phyloP scores from a whole-genome alignment of 148 eudicot species.

The Chenopodium suecicum region DNA sequence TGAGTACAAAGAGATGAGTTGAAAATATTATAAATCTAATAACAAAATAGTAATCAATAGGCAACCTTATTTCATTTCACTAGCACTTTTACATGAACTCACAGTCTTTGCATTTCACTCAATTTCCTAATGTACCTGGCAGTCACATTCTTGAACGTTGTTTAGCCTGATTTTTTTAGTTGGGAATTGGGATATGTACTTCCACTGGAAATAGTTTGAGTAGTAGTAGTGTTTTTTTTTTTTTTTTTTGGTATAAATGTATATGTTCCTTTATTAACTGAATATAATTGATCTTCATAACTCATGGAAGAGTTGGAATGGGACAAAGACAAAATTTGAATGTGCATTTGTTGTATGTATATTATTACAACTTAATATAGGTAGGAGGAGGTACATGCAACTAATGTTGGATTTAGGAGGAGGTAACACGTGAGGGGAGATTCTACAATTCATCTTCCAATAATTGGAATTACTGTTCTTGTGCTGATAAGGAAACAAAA shows the following conservation, averaged over 20 bases:
- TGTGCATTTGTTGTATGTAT: no score
- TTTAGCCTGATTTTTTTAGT: background rate
- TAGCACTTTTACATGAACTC: background rate
- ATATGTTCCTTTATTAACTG: no score
- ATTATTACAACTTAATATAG: no score
- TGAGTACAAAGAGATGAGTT: background rate
- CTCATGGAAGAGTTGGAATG: background rate
- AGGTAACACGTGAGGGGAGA: background rate
- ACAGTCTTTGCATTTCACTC: background rate
- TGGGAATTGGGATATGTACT: background rate
- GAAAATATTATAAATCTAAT: no score
- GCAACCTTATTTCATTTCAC: background rate
- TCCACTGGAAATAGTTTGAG: background rate
- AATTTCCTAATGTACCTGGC: background rate
- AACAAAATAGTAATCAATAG: background rate
- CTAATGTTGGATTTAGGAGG: no score
- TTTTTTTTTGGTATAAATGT: no score
- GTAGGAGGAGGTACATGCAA: no score
- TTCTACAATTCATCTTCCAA: background rate
- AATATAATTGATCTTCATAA: background rate
- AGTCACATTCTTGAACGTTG: background rate
- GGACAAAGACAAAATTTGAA: background rate
- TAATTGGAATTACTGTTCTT: background rate
- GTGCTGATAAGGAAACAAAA: background rate
- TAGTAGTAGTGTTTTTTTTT: background rate